Base-by-base conservation (phyloP, 1,284 basidiomycete genomes). In the Apiotrichum akiyoshidainum region DNA sequence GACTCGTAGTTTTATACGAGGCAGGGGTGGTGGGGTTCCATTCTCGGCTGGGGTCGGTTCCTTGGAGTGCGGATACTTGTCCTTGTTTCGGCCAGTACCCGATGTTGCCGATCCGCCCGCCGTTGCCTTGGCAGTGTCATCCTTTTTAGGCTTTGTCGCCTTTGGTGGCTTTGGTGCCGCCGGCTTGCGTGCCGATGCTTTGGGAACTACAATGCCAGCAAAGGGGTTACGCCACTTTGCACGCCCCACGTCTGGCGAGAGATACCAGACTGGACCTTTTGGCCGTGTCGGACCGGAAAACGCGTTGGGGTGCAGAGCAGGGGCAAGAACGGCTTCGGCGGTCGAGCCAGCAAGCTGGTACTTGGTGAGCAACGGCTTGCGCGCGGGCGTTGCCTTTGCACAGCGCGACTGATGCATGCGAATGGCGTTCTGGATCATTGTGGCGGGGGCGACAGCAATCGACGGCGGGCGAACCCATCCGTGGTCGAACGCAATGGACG, bases 401-500 rank as follows among this genome's bases (percentile, higher is more conserved):
- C 70, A 72, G 19, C 72, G 71, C 45, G 71, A 70, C 54, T 67
- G 62, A 58, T 78, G 75, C 34, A 69, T 65, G 22, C 76, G 74
- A 37, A 78, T 74, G 34, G 72, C 65, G 41, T 69, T 71, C 49
- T 69, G 67, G 60, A 78, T 72, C 59, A 72, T 63, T 9, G 68
- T 66, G 5, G 68, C 52, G 4, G 72, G 73, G 37, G 69, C 66
- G 40, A 74, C 68, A 33, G 73, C 74, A 31, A 72, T 72, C 16
- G 70, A 72, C 39, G 75, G 73, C 9, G 69, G 70, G 50, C 74
- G 68, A n/a, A 76, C 61, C 76, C 76, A 75, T 7, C 72, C 72
- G 50, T 70, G 64, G 2, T 69, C 66, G 37, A 72, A 69, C 26
- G 69, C 70, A 33, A 73, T 69, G 3, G 62, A 60, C 8, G 73